A percentile compares a stretch with the other conserved stretches of the same genome.
phyloP scores from a whole-genome alignment of 371 early-diverging fungal genomes.

The Mucor saturninus region DNA sequence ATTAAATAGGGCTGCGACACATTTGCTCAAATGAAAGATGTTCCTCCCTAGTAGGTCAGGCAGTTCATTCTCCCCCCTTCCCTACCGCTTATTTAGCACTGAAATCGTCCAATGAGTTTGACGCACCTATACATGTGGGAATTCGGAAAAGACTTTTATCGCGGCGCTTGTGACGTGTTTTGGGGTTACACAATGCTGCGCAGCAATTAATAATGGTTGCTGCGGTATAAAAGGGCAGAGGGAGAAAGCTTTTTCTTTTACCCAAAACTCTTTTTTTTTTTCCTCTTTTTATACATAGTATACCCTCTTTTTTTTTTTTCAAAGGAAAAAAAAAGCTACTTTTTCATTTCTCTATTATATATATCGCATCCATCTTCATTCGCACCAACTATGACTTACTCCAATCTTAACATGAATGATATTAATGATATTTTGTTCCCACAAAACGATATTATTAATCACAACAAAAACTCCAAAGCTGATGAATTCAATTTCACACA shows the following conservation, averaged over 20 bases:
- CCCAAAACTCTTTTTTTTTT: slow-evolving; percentile 5
- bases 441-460: neutral
- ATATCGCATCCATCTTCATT: neutral
- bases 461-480: neutral
- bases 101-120: no score
- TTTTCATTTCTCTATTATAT: neutral
- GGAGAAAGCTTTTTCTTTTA: neutral
- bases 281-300: slow-evolving; percentile 12
- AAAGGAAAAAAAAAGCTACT: slow-evolving; percentile 1
- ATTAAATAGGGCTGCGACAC: no score
- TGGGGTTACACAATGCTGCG: slow-evolving; percentile 22
- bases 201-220: neutral
- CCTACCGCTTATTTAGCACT: no score
- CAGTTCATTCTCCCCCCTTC: no score
- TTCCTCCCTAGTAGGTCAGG: no score
- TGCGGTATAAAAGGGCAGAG: slow-evolving; percentile 23
- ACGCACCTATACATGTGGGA: no score
- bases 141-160: neutral
- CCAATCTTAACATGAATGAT: slow-evolving; percentile 21
- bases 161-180: slow-evolving; percentile 18
- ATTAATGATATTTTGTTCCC: slow-evolving; percentile 25
- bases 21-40: no score
- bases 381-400: slow-evolving; percentile 12
- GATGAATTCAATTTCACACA: slow-evolving; percentile 26
- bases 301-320: slow-evolving; percentile 7